Evolutionary conservation across 192 early-diverging fungal genomes (phyloP).

Genomic region (Backusella tuberculispora): DNA sequence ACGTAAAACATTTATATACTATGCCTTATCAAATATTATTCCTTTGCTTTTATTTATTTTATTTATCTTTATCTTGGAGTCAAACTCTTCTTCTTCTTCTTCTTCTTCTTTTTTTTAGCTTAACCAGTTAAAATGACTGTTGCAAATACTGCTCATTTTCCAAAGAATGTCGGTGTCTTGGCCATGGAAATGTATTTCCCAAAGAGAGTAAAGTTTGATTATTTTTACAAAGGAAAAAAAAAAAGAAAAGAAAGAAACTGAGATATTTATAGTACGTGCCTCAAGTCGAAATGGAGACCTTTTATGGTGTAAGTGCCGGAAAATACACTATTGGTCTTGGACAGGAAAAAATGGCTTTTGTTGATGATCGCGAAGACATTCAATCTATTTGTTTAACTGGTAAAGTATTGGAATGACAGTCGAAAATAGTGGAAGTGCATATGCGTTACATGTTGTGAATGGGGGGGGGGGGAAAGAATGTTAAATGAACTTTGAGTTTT

Average conservation of each 20-base stretch:
- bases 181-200: slow-evolving; percentile 55
- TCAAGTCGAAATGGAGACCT: slow-evolving; percentile 73
- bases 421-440: too few relatives aligned
- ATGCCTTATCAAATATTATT: too few relatives aligned
- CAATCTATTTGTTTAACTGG: slow-evolving; percentile 86
- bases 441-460: too few relatives aligned
- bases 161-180: slow-evolving; percentile 49
- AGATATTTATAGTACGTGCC: slow-evolving; percentile 70
- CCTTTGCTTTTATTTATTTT: too few relatives aligned
- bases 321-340: slow-evolving; percentile 99
- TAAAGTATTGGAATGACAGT: slow-evolving; percentile 37
- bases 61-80: too few relatives aligned
- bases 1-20: too few relatives aligned
- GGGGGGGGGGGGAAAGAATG: too few relatives aligned
- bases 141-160: slow-evolving; percentile 30
- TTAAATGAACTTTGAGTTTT: too few relatives aligned
- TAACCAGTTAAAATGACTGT: slow-evolving; percentile 27
- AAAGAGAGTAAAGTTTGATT: slow-evolving; percentile 49
- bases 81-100: too few relatives aligned
- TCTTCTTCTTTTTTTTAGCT: slow-evolving; percentile 6
- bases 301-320: slow-evolving; percentile 90
- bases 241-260: too few relatives aligned
- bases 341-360: slow-evolving; percentile 91
- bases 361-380: slow-evolving; percentile 95
- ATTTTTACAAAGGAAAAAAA: too few relatives aligned